phyloP scores from a whole-genome alignment of 2,329 filamentous ascomycete species.

The Trichoderma sp. region DNA sequence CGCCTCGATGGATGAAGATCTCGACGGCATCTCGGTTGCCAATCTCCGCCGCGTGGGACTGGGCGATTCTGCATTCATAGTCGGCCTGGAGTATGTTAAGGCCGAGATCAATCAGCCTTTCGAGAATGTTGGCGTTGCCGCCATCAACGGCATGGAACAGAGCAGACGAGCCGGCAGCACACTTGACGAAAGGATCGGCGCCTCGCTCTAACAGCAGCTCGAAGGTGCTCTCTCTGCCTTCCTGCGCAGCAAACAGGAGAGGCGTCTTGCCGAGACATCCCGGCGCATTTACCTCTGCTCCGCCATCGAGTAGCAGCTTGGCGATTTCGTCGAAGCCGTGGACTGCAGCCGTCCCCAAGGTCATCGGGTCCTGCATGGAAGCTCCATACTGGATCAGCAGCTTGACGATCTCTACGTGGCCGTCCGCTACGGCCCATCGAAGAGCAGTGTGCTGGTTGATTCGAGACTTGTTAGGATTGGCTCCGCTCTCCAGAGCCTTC shows the following conservation, averaged over 20 bases:
- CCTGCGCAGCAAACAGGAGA: slow-evolving; percentile 4
- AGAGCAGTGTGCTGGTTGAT: not conserved
- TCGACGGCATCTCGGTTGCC: not conserved
- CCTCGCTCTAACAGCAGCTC: slow-evolving; percentile 5
- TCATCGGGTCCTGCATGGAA: not conserved
- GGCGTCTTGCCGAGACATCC: not conserved
- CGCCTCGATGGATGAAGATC: not conserved
- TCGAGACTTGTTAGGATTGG: not conserved
- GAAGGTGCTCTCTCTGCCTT: not conserved
- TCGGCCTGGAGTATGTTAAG: not conserved
- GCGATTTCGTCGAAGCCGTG: not conserved
- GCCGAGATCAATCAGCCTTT: not conserved
- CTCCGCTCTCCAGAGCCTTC: not conserved
- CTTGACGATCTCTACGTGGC: not conserved
- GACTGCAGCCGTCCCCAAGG: not conserved
- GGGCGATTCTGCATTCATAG: not conserved
- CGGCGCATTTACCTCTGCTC: not conserved
- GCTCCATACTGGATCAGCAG: slow-evolving; percentile 11
- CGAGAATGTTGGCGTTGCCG: not conserved
- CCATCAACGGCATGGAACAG: slow-evolving; percentile 7
- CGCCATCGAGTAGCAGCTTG: slow-evolving; percentile 4
- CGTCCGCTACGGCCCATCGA: not conserved
- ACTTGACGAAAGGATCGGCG: not conserved
- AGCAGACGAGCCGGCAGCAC: not conserved
- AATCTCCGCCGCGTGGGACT: not conserved